A percentile compares a stretch with the other conserved stretches of the same genome.
These are phyloP conservation scores for Dimocarpus longan DNA, from an alignment of 345 rosid species.

Conservation along the genomic window DNA sequence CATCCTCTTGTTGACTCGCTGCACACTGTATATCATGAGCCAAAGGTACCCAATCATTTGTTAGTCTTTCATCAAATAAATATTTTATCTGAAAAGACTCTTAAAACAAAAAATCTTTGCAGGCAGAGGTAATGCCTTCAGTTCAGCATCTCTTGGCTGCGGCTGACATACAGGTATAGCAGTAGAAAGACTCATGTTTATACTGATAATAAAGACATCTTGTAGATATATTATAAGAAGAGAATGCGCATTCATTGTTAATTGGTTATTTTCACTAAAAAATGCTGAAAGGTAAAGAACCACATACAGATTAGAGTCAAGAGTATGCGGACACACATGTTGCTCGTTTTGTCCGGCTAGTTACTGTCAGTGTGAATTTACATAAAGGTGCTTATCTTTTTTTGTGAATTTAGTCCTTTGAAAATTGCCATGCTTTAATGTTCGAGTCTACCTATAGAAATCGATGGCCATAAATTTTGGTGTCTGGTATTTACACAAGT, in stretches of 20 bases:
- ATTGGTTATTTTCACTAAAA: background rate
- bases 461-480: background rate
- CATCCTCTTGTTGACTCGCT: conserved; percentile 80
- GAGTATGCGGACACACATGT: background rate
- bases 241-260: background rate
- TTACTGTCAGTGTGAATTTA: conserved; percentile 1
- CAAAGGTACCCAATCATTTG: conserved; percentile 51
- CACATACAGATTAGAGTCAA: background rate
- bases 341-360: background rate
- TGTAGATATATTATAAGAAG: background rate
- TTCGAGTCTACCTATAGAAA: background rate
- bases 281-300: background rate
- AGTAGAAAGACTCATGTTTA: conserved; percentile 1
- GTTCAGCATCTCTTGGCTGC: conserved; percentile 69
- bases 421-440: background rate
- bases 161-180: conserved; percentile 81
- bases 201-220: conserved; percentile 5
- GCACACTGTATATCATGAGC: conserved; percentile 76
- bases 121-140: conserved; percentile 92
- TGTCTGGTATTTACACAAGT: background rate
- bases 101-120: conserved; percentile 23
- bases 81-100: conserved; percentile 15
- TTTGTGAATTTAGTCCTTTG: background rate
- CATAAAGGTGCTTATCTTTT: background rate
- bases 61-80: conserved; percentile 10